Base-by-base conservation (phyloP, 192 early-diverging fungal species). In the Chytriomyces sp. region DNA sequence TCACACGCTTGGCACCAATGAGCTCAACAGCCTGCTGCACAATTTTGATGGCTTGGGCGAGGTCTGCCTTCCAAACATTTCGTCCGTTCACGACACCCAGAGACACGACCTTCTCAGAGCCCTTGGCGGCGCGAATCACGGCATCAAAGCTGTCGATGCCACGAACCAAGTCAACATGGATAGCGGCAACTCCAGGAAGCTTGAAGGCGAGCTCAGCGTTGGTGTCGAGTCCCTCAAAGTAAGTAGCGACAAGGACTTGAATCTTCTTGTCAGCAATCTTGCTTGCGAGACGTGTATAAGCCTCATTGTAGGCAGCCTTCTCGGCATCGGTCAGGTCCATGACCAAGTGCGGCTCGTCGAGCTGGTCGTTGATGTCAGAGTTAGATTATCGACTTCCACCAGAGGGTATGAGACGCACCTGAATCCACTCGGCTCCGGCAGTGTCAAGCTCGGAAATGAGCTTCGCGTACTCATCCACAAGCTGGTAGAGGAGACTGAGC, bases 41-140 rank as follows among this genome's bases (percentile, higher is more conserved):
- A 17, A 86, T 73, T 19, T 75, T 80, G 36, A 98, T 84, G 57
- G 93, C 89, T 66, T 84, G 79, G 65, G 78, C 84, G 52, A 96
- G 77, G 84, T 98, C 92, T 67, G 89, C 85, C 85, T 95, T 96
- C 96, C 96, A 99, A 81, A 99, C 91, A 89, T 99, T 98, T 71
- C 96, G 91, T 41, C 96, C 96, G 81, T 98, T 90, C 65, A 99
- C 87, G 49, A 99, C 84, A 79, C 96, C 96, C n/a, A 98, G 85
- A 44, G 86, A 72, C 75, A 92, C 81, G 70, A 82, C 82, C 25
- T 77, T 75, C 38, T 85, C 62, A 2, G 64, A 17, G 22, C 30
- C 55, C 7, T 17, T 31, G 52, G 69, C 74, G 36, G 92, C 76
- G 52, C 81, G 40, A 56, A 94, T 73, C 52, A 94, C 86, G 36